Conservation (phyloP, 148 eudicot genomes). For the Camellia sinensis region DNA sequence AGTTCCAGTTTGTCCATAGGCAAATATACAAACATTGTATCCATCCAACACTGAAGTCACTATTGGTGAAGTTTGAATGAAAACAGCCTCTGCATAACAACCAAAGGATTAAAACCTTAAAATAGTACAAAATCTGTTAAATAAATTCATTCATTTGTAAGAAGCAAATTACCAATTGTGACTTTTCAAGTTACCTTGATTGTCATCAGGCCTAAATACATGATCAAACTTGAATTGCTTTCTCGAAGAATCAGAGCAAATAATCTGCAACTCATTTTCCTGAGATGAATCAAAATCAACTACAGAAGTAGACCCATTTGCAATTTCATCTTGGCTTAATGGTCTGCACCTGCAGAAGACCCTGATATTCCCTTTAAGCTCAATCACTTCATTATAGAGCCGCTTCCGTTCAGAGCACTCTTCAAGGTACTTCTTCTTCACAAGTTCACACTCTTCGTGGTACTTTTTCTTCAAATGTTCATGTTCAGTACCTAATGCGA, state of each 20-base stretch:
- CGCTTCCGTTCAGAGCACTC: constrained; percentile 72
- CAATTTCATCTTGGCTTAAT: constrained; percentile 58
- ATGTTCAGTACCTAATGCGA: constrained; percentile 56
- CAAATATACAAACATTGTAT: constrained; percentile 94
- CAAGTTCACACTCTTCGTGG: constrained; percentile 47
- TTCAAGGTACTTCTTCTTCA: constrained; percentile 67
- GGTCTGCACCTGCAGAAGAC: constrained; percentile 96
- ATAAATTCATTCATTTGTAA: not conserved
- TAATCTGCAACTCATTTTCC: constrained; percentile 70
- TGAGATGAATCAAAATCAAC: constrained; percentile 71
- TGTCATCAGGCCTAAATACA: constrained; percentile 70
- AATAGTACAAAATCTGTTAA: not conserved
- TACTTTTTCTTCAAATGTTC: constrained; percentile 64
- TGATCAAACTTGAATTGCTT: constrained; percentile 96
- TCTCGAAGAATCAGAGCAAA: constrained; percentile 69
- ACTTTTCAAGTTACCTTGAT: constrained; percentile 57
- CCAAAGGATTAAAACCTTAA: constrained; percentile 1
- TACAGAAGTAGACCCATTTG: constrained; percentile 53
- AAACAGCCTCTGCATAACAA: constrained; percentile 67
- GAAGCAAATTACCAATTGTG: not conserved
- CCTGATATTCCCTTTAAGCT: constrained; percentile 94
- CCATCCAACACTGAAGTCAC: constrained; percentile 88
- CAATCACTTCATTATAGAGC: constrained; percentile 93
- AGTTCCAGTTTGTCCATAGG: constrained; percentile 97
- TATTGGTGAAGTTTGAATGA: constrained; percentile 60